Percentiles rank a stretch among this genome's conserved stretches.
Conservation (phyloP, 192 early-diverging fungal species). For the Entophlyctis helioformis region DNA sequence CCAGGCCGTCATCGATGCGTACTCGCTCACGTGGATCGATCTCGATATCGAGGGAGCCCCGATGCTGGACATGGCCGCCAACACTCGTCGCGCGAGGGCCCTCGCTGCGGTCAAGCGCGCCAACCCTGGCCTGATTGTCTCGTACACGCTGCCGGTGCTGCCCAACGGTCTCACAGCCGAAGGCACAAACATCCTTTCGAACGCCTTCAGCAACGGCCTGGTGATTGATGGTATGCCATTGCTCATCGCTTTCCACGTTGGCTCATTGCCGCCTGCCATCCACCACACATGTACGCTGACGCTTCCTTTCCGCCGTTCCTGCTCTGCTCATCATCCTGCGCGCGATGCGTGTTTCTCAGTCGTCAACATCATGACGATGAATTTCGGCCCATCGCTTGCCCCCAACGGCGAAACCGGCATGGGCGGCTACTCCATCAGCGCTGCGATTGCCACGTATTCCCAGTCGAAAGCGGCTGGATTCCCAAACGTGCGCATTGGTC, state of each 20-base stretch:
- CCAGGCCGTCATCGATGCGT: constrained; percentile 23
- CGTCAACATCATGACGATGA: constrained; percentile 33
- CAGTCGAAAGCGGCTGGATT: constrained; percentile 13
- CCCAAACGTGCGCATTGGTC: constrained; percentile 12
- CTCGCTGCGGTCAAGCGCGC: constrained; percentile 7
- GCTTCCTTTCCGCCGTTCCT: too few relatives aligned
- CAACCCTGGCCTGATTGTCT: constrained; percentile 12
- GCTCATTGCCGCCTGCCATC: too few relatives aligned
- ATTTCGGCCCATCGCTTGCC: constrained; percentile 10
- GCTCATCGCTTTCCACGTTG: too few relatives aligned
- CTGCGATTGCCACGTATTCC: constrained; percentile 7
- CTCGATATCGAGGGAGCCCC: constrained; percentile 31
- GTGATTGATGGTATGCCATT: constrained; percentile 13
- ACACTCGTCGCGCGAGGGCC: constrained; percentile 14
- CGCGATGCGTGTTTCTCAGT: too few relatives aligned
- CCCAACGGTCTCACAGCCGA: constrained; percentile 9
- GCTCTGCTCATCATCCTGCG: too few relatives aligned
- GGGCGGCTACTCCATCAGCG: constrained; percentile 17
- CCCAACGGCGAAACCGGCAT: constrained; percentile 18
- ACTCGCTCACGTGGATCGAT: constrained; percentile 18
- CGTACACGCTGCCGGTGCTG: constrained; percentile 22
- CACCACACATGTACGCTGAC: too few relatives aligned
- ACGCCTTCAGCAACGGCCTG: constrained; percentile 7
- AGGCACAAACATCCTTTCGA: constrained; percentile 12
- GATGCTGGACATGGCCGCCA: constrained; percentile 2